A percentile compares a stretch with the other conserved stretches of the same genome.
phyloP scores from a whole-genome alignment of 1,284 basidiomycete genomes.

The Puccinia hordei region DNA sequence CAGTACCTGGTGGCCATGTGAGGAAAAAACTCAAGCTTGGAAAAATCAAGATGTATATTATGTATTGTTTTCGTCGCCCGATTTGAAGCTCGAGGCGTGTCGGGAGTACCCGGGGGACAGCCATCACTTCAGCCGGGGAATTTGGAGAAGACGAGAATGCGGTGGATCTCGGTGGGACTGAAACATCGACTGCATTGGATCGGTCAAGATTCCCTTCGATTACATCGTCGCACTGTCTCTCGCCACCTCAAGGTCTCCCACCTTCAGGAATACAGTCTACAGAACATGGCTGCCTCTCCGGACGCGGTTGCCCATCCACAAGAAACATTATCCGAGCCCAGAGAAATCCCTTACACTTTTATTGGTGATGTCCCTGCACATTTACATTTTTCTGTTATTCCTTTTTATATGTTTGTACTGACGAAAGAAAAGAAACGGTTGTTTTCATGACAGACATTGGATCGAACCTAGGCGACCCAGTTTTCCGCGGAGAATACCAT shows the following conservation, averaged over 20 bases:
- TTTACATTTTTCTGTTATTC: background rate
- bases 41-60: no score
- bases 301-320: background rate
- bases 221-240: no score
- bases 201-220: no score
- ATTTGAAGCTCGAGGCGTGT: no score
- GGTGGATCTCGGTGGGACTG: no score
- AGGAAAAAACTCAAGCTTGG: no score
- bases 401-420: background rate
- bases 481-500: conserved; percentile 42
- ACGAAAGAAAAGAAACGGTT: background rate
- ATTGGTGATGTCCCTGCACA: background rate
- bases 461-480: conserved; percentile 45
- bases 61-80: no score
- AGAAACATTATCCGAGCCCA: background rate
- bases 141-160: no score
- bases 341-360: background rate
- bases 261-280: background rate
- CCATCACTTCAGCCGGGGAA: no score
- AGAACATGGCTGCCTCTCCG: background rate
- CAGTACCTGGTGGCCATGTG: no score
- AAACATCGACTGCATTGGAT: no score
- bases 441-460: conserved; percentile 34
- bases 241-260: background rate
- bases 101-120: no score